Evolutionary conservation across 2,329 filamentous ascomycete genomes (phyloP), one percentile per base, ranked within the genome.

Genomic region (Orbilia ellipsospora): DNA sequence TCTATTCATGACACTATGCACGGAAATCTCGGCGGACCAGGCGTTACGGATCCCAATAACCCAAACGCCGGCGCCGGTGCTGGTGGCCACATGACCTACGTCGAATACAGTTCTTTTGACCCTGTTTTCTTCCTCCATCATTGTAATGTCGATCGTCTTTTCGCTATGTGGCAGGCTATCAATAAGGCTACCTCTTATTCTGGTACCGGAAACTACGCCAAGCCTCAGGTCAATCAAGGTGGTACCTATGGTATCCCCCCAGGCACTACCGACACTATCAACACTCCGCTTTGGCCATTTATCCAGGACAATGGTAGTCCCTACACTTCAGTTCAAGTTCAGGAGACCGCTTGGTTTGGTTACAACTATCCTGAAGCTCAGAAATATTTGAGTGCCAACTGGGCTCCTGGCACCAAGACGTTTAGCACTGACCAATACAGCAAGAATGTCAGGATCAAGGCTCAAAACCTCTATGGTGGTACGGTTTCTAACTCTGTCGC

Each of bases 111-210:
- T 1, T 87, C 90, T 0, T 96, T 92, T 80, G 92, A 96, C 80
- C 92, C 92, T 0, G 83, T 92, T 12, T 94, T 94, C 82, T 92
- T 90, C 82, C 83, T 94, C 7, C 91, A 94, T 79, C 92, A 94
- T 79, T 84, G 85, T 77, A 93, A 91, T 82, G 87, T 93, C 6
- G 92, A 96, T 80, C 88, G 92, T 1, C 82, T 92, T 28, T 88
- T 93, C 77, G 88, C 91, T 36, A 86, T 96, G 75, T 95, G 91
- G 91, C 91, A 95, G 83, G 84, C 86, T 0, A 82, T 95, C 13
- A 87, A 95, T 77, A 90, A 90, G 2, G 7, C 10, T n/a, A 54
- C 23, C 4, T 26, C 44, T 1, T 4, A 13, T 12, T n/a, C 44
- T 18, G 36, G 7, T 10, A 52, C 42, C 48, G 16, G 16, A 1